These are phyloP conservation scores for Suhomyces maxii DNA, from an alignment of 1,139 yeast species.

Conservation along the genomic window DNA sequence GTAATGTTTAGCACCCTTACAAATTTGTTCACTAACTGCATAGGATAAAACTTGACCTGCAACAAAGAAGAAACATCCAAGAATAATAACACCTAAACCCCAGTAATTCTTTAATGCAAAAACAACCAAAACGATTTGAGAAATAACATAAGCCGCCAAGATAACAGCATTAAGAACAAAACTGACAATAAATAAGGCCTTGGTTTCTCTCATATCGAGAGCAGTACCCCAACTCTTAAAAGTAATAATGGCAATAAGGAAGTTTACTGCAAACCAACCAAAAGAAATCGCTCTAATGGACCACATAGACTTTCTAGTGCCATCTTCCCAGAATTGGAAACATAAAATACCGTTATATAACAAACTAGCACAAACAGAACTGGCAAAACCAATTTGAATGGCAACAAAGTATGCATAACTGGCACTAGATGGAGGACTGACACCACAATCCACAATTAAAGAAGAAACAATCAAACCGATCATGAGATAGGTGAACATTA, in stretches of 20 bases:
- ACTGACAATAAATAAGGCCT: slow-evolving; percentile 64
- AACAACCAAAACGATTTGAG: slow-evolving; percentile 71
- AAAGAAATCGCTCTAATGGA: slow-evolving; percentile 49
- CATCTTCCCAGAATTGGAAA: slow-evolving; percentile 94
- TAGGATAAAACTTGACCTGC: slow-evolving; percentile 77
- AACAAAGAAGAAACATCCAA: slow-evolving; percentile 74
- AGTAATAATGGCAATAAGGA: slow-evolving; percentile 67
- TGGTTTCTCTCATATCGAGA: slow-evolving; percentile 47
- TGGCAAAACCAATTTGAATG: slow-evolving; percentile 70
- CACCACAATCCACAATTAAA: slow-evolving; percentile 87
- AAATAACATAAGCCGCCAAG: slow-evolving; percentile 58
- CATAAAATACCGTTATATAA: slow-evolving; percentile 76
- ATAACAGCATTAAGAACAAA: slow-evolving; percentile 72
- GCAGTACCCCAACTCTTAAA: slow-evolving; percentile 67
- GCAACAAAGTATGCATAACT: slow-evolving; percentile 83
- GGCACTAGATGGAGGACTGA: slow-evolving; percentile 77
- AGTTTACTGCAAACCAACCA: slow-evolving; percentile 61
- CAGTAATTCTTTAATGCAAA: slow-evolving; percentile 73
- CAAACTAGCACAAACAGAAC: slow-evolving; percentile 69
- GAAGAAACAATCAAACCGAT: slow-evolving; percentile 61
- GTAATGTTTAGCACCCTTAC: slow-evolving; percentile 76
- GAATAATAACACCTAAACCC: slow-evolving; percentile 79
- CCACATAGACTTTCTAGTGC: slow-evolving; percentile 66
- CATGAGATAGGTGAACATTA: slow-evolving; percentile 65
- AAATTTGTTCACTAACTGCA: slow-evolving; percentile 63